Conservation (phyloP, 164 flowering plant species). For the Piper longum region DNA sequence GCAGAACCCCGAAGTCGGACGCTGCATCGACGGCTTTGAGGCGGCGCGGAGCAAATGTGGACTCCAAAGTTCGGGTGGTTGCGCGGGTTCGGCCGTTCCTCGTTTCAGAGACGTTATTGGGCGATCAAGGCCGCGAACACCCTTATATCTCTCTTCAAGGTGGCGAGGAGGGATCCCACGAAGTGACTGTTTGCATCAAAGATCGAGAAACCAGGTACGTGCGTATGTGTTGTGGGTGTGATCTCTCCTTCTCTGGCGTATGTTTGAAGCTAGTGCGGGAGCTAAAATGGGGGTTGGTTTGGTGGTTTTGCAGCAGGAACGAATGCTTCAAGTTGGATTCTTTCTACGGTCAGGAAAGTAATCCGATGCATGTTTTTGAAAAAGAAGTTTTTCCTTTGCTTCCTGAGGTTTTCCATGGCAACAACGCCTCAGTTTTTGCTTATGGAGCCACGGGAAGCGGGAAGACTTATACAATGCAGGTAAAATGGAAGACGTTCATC, state of each 20-base stretch:
- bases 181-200: slow-evolving; percentile 58
- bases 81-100: slow-evolving; percentile 79
- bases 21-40: slow-evolving; percentile 11
- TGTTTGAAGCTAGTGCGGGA: not conserved
- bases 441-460: slow-evolving; percentile 98
- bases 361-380: slow-evolving; percentile 39
- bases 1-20: slow-evolving; percentile 7
- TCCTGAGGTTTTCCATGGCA: slow-evolving; percentile 55
- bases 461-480: slow-evolving; percentile 96
- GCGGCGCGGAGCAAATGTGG: slow-evolving; percentile 8
- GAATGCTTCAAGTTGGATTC: slow-evolving; percentile 78
- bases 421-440: slow-evolving; percentile 79
- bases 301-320: slow-evolving; percentile 37
- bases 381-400: slow-evolving; percentile 71
- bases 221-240: not conserved
- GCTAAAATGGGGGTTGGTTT: not conserved
- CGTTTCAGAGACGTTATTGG: slow-evolving; percentile 25
- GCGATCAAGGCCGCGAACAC: slow-evolving; percentile 3
- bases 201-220: slow-evolving; percentile 44
- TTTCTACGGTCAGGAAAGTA: slow-evolving; percentile 49
- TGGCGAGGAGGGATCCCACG: slow-evolving; percentile 23
- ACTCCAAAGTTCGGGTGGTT: slow-evolving; percentile 59
- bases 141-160: slow-evolving; percentile 39
- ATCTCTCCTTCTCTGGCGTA: not conserved
- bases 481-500: slow-evolving; percentile 8